Conservation (phyloP, 176 grass and related monocot genomes). For the Tillandsia fasciculata region DNA sequence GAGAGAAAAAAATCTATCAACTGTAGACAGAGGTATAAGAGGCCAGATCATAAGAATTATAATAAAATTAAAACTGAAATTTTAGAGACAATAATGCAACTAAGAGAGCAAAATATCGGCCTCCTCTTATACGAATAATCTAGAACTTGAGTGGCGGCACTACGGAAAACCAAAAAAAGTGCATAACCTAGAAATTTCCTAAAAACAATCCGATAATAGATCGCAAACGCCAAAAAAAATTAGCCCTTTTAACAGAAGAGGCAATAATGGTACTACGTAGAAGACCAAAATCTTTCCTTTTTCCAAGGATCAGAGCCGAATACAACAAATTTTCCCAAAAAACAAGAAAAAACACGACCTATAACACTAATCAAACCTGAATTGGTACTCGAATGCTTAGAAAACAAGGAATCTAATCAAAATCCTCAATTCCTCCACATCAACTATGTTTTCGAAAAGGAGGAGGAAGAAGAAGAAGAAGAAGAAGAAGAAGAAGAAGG, state of each 20-base stretch:
- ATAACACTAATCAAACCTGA: conserved; percentile 9
- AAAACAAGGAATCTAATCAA: no score
- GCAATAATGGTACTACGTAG: not conserved
- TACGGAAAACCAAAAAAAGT: not conserved
- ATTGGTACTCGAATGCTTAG: not conserved
- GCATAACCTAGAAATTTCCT: not conserved
- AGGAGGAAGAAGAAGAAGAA: no score
- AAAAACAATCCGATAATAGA: not conserved
- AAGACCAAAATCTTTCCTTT: not conserved
- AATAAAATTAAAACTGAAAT: no score
- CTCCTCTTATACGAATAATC: not conserved
- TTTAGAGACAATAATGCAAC: not conserved
- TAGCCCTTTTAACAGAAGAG: not conserved
- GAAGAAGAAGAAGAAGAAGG: no score
- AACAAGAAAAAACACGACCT: not conserved
- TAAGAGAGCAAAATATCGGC: not conserved
- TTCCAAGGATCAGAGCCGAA: not conserved
- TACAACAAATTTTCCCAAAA: not conserved
- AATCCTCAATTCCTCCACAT: no score
- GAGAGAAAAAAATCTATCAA: no score
- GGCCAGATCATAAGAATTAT: no score
- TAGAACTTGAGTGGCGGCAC: not conserved
- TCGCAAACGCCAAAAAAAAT: not conserved
- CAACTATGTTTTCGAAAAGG: not conserved
- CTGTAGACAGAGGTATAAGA: no score